Evolutionary conservation across 805 yeast species (phyloP), one percentile per base, ranked within the genome.

Genomic region (Wickerhamomyces hampshirensis): DNA sequence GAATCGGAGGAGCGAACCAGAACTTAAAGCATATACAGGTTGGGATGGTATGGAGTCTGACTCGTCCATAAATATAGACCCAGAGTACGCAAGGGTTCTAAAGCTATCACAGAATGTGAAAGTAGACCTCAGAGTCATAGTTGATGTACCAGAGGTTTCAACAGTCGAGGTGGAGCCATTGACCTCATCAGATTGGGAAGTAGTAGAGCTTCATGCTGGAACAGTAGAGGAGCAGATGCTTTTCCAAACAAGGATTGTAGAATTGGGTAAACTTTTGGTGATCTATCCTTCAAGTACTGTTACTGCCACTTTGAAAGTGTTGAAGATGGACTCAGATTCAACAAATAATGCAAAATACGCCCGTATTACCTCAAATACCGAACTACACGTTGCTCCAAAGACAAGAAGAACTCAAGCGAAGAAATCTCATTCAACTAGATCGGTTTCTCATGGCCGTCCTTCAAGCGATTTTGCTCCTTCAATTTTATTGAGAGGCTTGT

Each of bases 161-260:
- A 74, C 77, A 4, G 78, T 89, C 3, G 78, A 75, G 50, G 68
- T 91, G 30, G 96, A 85, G 50, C 98, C 98, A 0, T 60, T 73
- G 14, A 69, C 85, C 0, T 58, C 79, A 2, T 70, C 81, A 5
- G 98, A 91, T 54, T 91, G 97, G 97, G 97, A 89, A 46, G 63
- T 85, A 18, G 84, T 88, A 3, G 96, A 89, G 53, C 59, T 83
- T 3, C 84, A 91, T 57, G 91, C 95, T 2, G 77, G 72, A 19
- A 73, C 69, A 28, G 70, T 91, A 18, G 97, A 91, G 53, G 75
- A 77, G 31, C 74, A 75, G 44, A 69, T 89, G 48, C 62, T 91
- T 24, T 75, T 80, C 37, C 97, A 91, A 55, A 78, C 94, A 1
- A 66, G 97, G 40, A 82, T 89, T 33, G 83, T 88, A 1, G 65